Evolutionary conservation across 1,284 basidiomycete genomes (phyloP).

Genomic region (Polyporus tsugae): DNA sequence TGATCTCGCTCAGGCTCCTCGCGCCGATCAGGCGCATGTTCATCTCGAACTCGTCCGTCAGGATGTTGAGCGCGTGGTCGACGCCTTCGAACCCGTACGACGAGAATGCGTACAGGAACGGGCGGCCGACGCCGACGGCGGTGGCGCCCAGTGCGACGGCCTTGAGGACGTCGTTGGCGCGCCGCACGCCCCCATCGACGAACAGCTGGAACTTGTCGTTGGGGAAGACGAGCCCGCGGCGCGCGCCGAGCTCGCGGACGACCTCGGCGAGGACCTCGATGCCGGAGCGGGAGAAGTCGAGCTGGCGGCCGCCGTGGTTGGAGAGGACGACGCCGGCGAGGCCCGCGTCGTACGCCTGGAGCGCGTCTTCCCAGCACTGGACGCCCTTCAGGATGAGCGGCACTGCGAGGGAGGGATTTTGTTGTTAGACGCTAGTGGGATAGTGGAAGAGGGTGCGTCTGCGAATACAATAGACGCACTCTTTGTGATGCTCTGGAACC

Average conservation of each 20-base stretch:
- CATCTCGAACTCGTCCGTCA: constrained; percentile 94
- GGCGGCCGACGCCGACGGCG: constrained; percentile 82
- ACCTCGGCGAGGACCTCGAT: constrained; percentile 92
- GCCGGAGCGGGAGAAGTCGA: constrained; percentile 89
- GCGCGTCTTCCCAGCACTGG: constrained; percentile 90
- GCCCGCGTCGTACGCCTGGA: constrained; percentile 81
- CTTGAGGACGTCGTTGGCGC: constrained; percentile 93
- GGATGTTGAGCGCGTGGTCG: constrained; percentile 76
- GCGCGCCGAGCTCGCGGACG: constrained; percentile 75
- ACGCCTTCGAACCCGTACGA: constrained; percentile 87
- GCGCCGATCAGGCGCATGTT: constrained; percentile 89
- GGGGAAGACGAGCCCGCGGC: constrained; percentile 76
- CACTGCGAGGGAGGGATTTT: too few relatives aligned
- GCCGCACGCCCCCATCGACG: constrained; percentile 91
- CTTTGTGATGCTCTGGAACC: constrained; percentile 90
- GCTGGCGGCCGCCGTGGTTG: constrained; percentile 91
- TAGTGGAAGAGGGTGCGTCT: background rate
- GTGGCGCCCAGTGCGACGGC: constrained; percentile 93
- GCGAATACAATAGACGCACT: constrained; percentile 64
- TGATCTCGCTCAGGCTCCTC: constrained; percentile 76
- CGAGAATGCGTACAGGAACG: constrained; percentile 89
- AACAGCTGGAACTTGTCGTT: constrained; percentile 86
- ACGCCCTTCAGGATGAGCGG: constrained; percentile 94
- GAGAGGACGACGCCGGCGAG: constrained; percentile 89
- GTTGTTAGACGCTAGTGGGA: background rate